A percentile compares a stretch with the other conserved stretches of the same genome.
Conservation (phyloP, 192 early-diverging fungal species). For the Entomortierella beljakovae region DNA sequence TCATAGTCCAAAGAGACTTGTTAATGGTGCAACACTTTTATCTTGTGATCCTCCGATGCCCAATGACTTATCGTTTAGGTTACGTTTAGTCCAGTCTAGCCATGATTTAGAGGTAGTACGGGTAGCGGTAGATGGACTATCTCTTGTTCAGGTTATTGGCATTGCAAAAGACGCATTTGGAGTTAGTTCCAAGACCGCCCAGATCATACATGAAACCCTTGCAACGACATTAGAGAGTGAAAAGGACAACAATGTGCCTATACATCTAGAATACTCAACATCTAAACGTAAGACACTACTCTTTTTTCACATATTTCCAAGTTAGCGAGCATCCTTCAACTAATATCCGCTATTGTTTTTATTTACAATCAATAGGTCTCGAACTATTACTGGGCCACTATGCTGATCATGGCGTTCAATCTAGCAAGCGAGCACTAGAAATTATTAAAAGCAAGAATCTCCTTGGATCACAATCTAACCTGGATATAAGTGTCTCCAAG, state of each 20-base stretch:
- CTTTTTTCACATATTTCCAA: background rate
- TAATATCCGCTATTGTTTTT: background rate
- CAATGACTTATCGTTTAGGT: constrained; percentile 14
- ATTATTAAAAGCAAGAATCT: constrained; percentile 5
- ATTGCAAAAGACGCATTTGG: constrained; percentile 31
- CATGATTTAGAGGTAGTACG: constrained; percentile 15
- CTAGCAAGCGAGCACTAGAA: constrained; percentile 19
- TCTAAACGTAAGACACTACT: constrained; percentile 8
- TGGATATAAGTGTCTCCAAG: background rate
- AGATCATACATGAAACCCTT: constrained; percentile 25
- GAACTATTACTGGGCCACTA: constrained; percentile 28
- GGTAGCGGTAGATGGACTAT: constrained; percentile 29
- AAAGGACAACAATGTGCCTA: constrained; percentile 8
- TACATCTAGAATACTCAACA: constrained; percentile 10
- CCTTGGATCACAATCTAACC: background rate
- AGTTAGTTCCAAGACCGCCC: constrained; percentile 19
- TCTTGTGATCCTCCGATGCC: background rate
- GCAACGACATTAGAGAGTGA: constrained; percentile 14
- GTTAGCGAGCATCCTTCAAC: background rate
- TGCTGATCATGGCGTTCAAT: constrained; percentile 25
- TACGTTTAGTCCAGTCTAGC: constrained; percentile 10
- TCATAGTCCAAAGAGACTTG: constrained; percentile 21
- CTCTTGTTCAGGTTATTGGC: constrained; percentile 23
- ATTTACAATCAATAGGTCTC: constrained; percentile 14
- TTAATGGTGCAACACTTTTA: constrained; percentile 11